These are phyloP conservation scores for Helianthus tuberosus DNA, from an alignment of 129 eudicot genomes.

Conservation along the genomic window DNA sequence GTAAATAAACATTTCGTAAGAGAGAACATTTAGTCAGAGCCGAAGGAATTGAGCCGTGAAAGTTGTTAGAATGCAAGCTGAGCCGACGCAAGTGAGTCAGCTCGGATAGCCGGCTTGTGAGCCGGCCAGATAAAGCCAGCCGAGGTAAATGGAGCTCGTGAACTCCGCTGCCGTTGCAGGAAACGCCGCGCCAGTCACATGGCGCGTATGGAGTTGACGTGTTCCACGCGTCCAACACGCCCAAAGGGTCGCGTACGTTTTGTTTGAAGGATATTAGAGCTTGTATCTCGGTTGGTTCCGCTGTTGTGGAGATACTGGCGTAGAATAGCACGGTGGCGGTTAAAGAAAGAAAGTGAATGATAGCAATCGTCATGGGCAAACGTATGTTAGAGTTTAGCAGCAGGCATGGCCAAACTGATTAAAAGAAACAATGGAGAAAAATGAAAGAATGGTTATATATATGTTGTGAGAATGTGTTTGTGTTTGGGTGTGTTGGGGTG, in stretches of 20 bases:
- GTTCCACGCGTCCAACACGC: constrained; percentile 67
- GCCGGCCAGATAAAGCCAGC: constrained; percentile 57
- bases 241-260: constrained; percentile 68
- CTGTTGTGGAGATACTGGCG: constrained; percentile 35
- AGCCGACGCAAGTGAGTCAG: constrained; percentile 56
- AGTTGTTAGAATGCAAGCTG: constrained; percentile 56
- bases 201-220: constrained; percentile 64
- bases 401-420: constrained; percentile 43
- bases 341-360: constrained; percentile 15
- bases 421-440: constrained; percentile 29
- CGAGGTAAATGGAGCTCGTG: constrained; percentile 65
- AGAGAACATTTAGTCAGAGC: constrained; percentile 48
- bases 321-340: constrained; percentile 32
- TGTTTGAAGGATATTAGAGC: constrained; percentile 52
- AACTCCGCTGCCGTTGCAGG: constrained; percentile 50
- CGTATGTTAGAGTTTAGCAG: constrained; percentile 32
- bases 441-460: constrained; percentile 25
- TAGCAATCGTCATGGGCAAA: constrained; percentile 68
- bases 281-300: constrained; percentile 37
- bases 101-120: constrained; percentile 41
- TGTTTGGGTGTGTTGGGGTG: too few relatives aligned
- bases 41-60: constrained; percentile 57
- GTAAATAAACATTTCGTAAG: constrained; percentile 67
- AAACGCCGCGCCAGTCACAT: constrained; percentile 82
- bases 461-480: constrained; percentile 1